A percentile compares a stretch with the other conserved stretches of the same genome.
Conservation (phyloP, 2,329 filamentous ascomycete species). For the Didymella segeticola region DNA sequence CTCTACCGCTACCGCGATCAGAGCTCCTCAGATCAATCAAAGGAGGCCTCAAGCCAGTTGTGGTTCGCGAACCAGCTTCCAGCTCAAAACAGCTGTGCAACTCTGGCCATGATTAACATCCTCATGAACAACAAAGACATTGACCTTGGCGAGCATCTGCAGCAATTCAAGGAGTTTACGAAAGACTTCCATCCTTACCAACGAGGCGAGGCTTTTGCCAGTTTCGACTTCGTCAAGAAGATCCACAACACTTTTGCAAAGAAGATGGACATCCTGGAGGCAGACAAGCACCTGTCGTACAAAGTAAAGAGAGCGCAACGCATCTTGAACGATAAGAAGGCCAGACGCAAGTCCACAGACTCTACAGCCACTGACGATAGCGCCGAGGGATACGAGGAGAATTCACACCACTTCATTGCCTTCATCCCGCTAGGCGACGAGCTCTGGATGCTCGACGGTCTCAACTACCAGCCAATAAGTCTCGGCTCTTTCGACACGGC, state of each 20-base stretch:
- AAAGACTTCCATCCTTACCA: constrained; percentile 71
- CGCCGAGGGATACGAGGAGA: constrained; percentile 60
- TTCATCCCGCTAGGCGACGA: constrained; percentile 78
- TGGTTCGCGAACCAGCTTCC: constrained; percentile 94
- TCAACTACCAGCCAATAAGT: constrained; percentile 73
- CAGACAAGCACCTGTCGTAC: constrained; percentile 73
- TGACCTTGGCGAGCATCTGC: constrained; percentile 72
- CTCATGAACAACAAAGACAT: constrained; percentile 77
- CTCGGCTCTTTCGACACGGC: constrained; percentile 55
- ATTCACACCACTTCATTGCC: constrained; percentile 85
- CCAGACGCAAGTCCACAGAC: constrained; percentile 32
- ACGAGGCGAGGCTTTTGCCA: constrained; percentile 76
- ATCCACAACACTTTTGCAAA: constrained; percentile 87
- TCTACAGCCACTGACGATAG: constrained; percentile 46
- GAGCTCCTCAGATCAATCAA: constrained; percentile 56
- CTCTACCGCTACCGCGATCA: constrained; percentile 74
- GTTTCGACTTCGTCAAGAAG: constrained; percentile 76
- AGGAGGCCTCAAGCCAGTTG: constrained; percentile 68
- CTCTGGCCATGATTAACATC: constrained; percentile 91
- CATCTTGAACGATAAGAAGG: constrained; percentile 44
- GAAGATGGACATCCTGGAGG: constrained; percentile 67
- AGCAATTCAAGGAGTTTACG: constrained; percentile 76
- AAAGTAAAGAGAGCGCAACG: constrained; percentile 56
- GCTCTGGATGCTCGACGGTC: constrained; percentile 89
- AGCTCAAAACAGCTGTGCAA: constrained; percentile 79